phyloP scores from a whole-genome alignment of 2,329 filamentous ascomycete species.

The Aspergillus sp. region DNA sequence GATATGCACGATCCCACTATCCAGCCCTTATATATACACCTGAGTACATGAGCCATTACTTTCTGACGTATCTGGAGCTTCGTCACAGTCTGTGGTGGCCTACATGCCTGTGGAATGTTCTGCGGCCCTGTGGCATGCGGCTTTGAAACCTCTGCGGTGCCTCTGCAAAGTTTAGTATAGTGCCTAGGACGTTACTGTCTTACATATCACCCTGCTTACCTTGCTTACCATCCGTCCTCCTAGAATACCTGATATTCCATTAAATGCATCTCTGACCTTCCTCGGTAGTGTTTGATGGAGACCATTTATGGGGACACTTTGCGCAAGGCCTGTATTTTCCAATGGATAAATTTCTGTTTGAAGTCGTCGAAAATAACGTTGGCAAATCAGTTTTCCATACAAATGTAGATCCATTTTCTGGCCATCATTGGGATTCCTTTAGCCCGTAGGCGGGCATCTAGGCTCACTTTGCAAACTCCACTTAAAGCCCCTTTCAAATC shows the following conservation, averaged over 20 bases:
- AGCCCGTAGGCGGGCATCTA: no score
- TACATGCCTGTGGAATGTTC: conserved; percentile 10
- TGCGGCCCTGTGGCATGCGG: conserved; percentile 10
- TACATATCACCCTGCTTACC: conserved; percentile 6
- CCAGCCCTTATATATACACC: conserved; percentile 10
- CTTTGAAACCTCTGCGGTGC: conserved; percentile 15
- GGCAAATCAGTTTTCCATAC: no score
- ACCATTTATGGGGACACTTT: no score
- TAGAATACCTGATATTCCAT: conserved; percentile 15
- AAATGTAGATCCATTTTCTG: no score
- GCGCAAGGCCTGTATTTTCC: no score
- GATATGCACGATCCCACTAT: conserved; percentile 15
- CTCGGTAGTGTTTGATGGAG: conserved; percentile 2
- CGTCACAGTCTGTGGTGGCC: conserved; percentile 13
- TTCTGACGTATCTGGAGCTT: conserved; percentile 17
- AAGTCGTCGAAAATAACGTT: no score
- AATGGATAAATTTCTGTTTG: no score
- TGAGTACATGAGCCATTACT: conserved; percentile 15
- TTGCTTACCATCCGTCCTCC: conserved; percentile 13
- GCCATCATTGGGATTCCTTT: no score
- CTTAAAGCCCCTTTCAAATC: no score
- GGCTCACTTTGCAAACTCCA: no score
- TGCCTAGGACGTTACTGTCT: conserved; percentile 4
- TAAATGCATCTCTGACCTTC: conserved; percentile 14
- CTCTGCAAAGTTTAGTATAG: conserved; percentile 14